These are phyloP conservation scores for Cryptococcus deneoformans DNA, from an alignment of 1,284 basidiomycete genomes.

Conservation along the genomic window DNA sequence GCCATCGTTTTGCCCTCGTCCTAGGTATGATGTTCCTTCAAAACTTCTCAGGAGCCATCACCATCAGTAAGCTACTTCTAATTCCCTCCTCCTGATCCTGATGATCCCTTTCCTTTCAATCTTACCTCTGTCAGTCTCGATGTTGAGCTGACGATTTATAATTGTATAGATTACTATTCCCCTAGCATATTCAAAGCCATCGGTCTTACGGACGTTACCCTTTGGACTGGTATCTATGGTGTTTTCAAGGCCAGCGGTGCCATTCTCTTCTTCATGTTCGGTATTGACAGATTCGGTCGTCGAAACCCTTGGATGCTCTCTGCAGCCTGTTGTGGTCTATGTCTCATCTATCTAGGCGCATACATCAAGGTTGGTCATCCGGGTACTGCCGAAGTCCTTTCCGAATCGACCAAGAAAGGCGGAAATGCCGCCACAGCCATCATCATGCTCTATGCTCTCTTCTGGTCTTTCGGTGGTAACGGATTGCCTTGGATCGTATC, in stretches of 20 bases:
- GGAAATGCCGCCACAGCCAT: conserved; percentile 29
- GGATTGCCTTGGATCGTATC: conserved; percentile 29
- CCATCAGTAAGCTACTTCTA: conserved; percentile 11
- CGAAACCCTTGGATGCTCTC: conserved; percentile 36
- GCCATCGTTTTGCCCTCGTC: no score
- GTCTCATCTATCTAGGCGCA: conserved; percentile 26
- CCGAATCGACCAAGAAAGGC: conserved; percentile 15
- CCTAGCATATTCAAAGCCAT: conserved; percentile 43
- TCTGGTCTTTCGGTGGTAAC: conserved; percentile 25
- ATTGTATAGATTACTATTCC: conserved; percentile 28
- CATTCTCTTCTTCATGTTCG: conserved; percentile 28
- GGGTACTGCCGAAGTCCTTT: neutral
- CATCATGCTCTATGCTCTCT: conserved; percentile 32
- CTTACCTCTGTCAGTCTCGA: neutral
- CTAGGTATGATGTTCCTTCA: no score
- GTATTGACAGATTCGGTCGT: conserved; percentile 38
- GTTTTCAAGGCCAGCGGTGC: conserved; percentile 40
- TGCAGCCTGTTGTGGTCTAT: conserved; percentile 15
- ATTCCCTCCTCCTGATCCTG: no score
- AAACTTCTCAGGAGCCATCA: conserved; percentile 28
- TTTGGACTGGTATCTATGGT: conserved; percentile 50
- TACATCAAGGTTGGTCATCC: conserved; percentile 29
- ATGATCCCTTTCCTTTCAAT: neutral
- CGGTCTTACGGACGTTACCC: conserved; percentile 37
- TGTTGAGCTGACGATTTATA: neutral